Percentiles rank a stretch among this genome's conserved stretches.
Evolutionary conservation across 345 rosid species (phyloP).

Genomic region (Brassica rapa): DNA sequence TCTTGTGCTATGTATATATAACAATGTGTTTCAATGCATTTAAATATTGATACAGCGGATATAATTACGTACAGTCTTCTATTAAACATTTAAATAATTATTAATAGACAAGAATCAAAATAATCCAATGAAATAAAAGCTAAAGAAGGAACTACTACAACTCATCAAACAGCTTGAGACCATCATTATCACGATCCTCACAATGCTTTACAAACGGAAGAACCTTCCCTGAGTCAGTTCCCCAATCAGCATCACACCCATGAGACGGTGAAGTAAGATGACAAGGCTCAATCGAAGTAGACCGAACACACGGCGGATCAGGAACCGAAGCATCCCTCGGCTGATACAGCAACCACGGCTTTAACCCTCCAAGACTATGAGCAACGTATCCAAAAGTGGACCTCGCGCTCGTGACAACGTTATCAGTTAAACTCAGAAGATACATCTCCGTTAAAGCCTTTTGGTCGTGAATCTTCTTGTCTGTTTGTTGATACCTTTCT

Average conservation of each 20-base stretch:
- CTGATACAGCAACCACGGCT: not conserved
- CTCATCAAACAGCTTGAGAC: constrained; percentile 47
- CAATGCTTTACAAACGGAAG: constrained; percentile 45
- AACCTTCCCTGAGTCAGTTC: constrained; percentile 33
- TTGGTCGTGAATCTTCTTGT: not conserved
- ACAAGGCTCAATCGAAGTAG: constrained; percentile 49
- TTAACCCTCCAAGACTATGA: not conserved
- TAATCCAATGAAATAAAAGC: constrained; percentile 15
- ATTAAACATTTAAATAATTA: not conserved
- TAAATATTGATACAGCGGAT: not conserved
- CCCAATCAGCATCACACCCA: constrained; percentile 40
- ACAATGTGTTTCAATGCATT: not conserved
- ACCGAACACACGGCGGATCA: constrained; percentile 44
- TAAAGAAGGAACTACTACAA: not conserved
- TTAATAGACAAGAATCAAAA: constrained; percentile 6
- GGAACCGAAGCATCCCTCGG: constrained; percentile 30
- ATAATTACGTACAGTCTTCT: not conserved
- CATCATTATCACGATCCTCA: constrained; percentile 44
- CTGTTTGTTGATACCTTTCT: constrained; percentile 37
- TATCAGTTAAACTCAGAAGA: not conserved
- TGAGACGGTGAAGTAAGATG: constrained; percentile 45
- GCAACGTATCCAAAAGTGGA: not conserved
- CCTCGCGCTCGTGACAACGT: not conserved
- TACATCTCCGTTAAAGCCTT: not conserved
- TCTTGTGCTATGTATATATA: not conserved